These are phyloP conservation scores for Desmodesmus armatus DNA, from an alignment of 139 green algal species.

Conservation along the genomic window DNA sequence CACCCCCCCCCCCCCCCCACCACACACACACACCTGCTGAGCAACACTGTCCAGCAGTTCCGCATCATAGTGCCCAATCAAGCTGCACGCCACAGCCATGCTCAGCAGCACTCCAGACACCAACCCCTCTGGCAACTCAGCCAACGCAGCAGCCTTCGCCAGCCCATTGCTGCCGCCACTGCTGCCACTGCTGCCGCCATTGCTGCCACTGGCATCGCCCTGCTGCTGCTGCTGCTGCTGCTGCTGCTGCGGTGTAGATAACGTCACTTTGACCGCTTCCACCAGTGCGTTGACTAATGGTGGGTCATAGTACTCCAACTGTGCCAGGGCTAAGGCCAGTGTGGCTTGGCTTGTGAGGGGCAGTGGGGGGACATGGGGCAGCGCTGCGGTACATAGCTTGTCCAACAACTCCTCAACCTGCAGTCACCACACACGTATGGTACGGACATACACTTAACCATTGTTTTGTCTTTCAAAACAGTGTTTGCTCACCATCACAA, in stretches of 20 bases:
- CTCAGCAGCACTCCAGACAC: constrained; percentile 22
- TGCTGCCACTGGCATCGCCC: background rate
- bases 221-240: background rate
- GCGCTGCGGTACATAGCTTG: background rate
- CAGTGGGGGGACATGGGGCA: background rate
- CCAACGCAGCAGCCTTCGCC: background rate
- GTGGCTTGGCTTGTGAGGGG: constrained; percentile 20
- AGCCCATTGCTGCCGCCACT: too few species aligned
- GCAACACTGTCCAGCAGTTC: constrained; percentile 23
- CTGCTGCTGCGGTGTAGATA: background rate
- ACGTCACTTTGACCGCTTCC: background rate
- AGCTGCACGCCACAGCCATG: background rate
- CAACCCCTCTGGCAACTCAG: background rate
- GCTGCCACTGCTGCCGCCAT: background rate
- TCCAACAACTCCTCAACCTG: constrained; percentile 39
- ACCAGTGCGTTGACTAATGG: background rate
- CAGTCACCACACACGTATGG: too few species aligned
- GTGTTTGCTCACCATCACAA: too few species aligned
- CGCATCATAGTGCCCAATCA: constrained; percentile 34
- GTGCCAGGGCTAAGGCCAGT: constrained; percentile 26
- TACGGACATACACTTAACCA: too few species aligned
- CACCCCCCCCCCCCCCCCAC: background rate
- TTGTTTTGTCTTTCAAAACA: too few species aligned
- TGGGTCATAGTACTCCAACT: constrained; percentile 37
- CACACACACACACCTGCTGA: background rate